A percentile compares a stretch with the other conserved stretches of the same genome.
phyloP scores from a whole-genome alignment of 352 stramenopile species.

The Phytophthora macrochlamydospora region DNA sequence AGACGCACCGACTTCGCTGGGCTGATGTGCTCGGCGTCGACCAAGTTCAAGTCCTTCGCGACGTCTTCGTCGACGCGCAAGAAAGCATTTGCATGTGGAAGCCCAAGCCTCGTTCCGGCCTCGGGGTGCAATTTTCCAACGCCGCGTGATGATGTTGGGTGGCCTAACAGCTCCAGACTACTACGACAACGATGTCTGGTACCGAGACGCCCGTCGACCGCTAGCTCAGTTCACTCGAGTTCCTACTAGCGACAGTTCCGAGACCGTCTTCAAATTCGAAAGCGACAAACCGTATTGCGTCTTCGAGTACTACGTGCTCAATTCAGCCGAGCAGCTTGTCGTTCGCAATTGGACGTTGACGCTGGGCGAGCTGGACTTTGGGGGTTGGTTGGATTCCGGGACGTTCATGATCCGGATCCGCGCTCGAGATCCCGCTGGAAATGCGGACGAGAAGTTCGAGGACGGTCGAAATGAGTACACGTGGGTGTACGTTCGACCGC shows the following conservation, averaged over 20 bases:
- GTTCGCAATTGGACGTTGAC: conserved; percentile 77
- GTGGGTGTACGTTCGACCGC: conserved; percentile 91
- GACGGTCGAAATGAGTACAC: conserved; percentile 89
- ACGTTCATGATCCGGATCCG: conserved; percentile 92
- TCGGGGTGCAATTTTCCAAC: conserved; percentile 78
- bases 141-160: conserved; percentile 76
- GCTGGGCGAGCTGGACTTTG: conserved; percentile 47
- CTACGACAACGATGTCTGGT: conserved; percentile 91
- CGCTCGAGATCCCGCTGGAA: conserved; percentile 91
- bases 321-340: conserved; percentile 86
- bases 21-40: conserved; percentile 66
- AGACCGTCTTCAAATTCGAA: conserved; percentile 89
- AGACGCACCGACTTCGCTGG: conserved; percentile 55
- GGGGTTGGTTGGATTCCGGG: conserved; percentile 74
- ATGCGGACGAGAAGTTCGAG: conserved; percentile 89
- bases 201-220: conserved; percentile 60
- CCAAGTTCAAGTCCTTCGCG: conserved; percentile 63
- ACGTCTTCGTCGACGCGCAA: conserved; percentile 71
- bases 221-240: conserved; percentile 56
- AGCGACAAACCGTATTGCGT: conserved; percentile 88
- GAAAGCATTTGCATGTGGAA: conserved; percentile 70
- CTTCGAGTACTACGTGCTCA: conserved; percentile 94
- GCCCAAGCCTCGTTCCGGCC: conserved; percentile 62
- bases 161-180: conserved; percentile 65
- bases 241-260: conserved; percentile 54